Evolutionary conservation across 805 yeast genomes (phyloP).

Genomic region (Candida nitratophila): DNA sequence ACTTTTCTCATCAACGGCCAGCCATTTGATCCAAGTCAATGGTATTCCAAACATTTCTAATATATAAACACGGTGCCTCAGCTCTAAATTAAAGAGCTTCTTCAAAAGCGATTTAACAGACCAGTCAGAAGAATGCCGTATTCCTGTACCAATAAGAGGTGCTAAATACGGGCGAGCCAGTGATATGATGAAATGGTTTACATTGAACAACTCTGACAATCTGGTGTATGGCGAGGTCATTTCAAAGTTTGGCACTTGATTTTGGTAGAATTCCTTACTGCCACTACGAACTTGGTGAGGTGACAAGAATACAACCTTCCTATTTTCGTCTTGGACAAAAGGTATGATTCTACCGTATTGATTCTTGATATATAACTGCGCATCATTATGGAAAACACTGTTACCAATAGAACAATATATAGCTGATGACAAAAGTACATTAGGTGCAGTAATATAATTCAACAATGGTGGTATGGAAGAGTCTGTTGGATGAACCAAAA

Average conservation of each 20-base stretch:
- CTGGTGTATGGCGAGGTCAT: slow-evolving; percentile 71
- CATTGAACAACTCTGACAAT: slow-evolving; percentile 87
- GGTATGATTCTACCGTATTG: slow-evolving; percentile 36
- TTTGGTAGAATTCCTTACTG: too few relatives aligned
- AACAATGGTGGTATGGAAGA: slow-evolving; percentile 63
- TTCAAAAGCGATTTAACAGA: slow-evolving; percentile 23
- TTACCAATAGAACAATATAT: slow-evolving; percentile 79
- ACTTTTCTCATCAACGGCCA: slow-evolving; percentile 83
- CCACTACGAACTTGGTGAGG: slow-evolving; percentile 26
- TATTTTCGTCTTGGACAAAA: background rate
- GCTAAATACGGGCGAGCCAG: slow-evolving; percentile 92
- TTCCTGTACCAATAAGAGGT: slow-evolving; percentile 77
- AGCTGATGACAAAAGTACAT: slow-evolving; percentile 85
- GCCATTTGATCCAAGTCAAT: slow-evolving; percentile 60
- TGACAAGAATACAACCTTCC: slow-evolving; percentile 30
- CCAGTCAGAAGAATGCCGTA: slow-evolving; percentile 50
- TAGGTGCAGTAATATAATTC: slow-evolving; percentile 90
- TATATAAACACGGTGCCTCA: slow-evolving; percentile 77
- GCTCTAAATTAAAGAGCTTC: slow-evolving; percentile 63
- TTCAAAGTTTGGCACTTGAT: slow-evolving; percentile 2
- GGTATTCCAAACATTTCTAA: slow-evolving; percentile 73
- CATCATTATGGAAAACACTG: slow-evolving; percentile 60
- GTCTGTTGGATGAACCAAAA: slow-evolving; percentile 77
- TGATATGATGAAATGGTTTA: slow-evolving; percentile 86
- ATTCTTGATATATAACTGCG: slow-evolving; percentile 50